Percentiles rank a stretch among this genome's conserved stretches.
phyloP scores from a whole-genome alignment of 345 rosid genomes.

The Corchorus olitorius region DNA sequence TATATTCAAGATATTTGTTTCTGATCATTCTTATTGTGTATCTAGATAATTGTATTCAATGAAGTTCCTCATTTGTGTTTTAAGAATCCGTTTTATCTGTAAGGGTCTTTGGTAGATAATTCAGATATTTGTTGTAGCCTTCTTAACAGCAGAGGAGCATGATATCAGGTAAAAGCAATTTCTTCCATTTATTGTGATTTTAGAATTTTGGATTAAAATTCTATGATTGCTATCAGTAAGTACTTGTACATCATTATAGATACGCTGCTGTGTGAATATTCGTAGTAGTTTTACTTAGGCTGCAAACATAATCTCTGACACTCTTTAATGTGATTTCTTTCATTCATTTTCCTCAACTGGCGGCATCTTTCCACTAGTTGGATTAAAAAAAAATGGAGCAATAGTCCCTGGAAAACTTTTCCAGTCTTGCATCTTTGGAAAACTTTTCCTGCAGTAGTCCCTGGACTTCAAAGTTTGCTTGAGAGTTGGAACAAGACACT shows the following conservation, averaged over 20 bases:
- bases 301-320: background rate
- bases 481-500: background rate
- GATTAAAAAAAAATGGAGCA: background rate
- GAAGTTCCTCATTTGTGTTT: background rate
- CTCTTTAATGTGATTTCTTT: background rate
- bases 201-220: background rate
- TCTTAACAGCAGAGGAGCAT: background rate
- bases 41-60: conserved; percentile 6
- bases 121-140: background rate
- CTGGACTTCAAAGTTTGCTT: background rate
- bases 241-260: background rate
- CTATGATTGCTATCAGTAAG: background rate
- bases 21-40: conserved; percentile 3
- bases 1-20: conserved; percentile 18
- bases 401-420: background rate
- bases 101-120: background rate
- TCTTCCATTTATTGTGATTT: background rate
- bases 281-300: background rate
- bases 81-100: background rate
- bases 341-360: background rate
- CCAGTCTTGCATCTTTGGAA: background rate
- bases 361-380: background rate
- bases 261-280: background rate
- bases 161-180: background rate
- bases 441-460: background rate